Evolutionary conservation across 2,329 filamentous ascomycete genomes (phyloP).

Genomic region (Metarhizium rileyi): DNA sequence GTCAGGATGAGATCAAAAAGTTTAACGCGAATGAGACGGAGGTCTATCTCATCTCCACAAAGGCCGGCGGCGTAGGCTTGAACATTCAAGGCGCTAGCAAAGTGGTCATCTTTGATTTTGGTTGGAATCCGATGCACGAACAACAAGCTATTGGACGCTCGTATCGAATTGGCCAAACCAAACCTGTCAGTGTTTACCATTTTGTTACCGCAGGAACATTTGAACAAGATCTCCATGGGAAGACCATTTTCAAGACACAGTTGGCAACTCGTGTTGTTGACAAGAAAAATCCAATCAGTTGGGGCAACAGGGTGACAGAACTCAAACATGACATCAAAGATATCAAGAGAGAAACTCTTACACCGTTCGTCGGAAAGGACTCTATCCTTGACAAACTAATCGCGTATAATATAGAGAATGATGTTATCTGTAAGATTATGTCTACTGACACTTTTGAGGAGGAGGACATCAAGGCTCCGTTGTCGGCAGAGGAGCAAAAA

Average conservation of each 20-base stretch:
- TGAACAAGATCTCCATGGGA: slow-evolving; percentile 65
- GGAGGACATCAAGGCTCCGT: slow-evolving; percentile 45
- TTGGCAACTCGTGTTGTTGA: slow-evolving; percentile 74
- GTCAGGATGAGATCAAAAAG: slow-evolving; percentile 53
- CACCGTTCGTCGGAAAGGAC: slow-evolving; percentile 52
- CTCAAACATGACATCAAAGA: slow-evolving; percentile 51
- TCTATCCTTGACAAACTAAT: slow-evolving; percentile 43
- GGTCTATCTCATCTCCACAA: slow-evolving; percentile 75
- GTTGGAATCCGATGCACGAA: slow-evolving; percentile 72
- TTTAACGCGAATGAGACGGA: slow-evolving; percentile 54
- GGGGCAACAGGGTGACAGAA: slow-evolving; percentile 44
- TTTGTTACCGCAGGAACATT: slow-evolving; percentile 71
- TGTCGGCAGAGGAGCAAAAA: slow-evolving; percentile 51
- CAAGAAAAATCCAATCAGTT: slow-evolving; percentile 65
- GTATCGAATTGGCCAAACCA: slow-evolving; percentile 75
- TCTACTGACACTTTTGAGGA: slow-evolving; percentile 65
- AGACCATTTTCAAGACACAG: slow-evolving; percentile 72
- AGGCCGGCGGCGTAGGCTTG: slow-evolving; percentile 69
- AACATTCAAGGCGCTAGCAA: slow-evolving; percentile 80
- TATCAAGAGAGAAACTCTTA: slow-evolving; percentile 40
- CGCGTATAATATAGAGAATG: slow-evolving; percentile 20
- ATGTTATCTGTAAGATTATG: slow-evolving; percentile 45
- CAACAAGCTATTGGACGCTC: slow-evolving; percentile 80
- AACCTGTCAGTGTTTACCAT: slow-evolving; percentile 76
- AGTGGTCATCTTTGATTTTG: slow-evolving; percentile 77